Evolutionary conservation across 768 basidiomycete genomes (phyloP), one percentile per base, ranked within the genome.

Genomic region (Roridomyces roridus): DNA sequence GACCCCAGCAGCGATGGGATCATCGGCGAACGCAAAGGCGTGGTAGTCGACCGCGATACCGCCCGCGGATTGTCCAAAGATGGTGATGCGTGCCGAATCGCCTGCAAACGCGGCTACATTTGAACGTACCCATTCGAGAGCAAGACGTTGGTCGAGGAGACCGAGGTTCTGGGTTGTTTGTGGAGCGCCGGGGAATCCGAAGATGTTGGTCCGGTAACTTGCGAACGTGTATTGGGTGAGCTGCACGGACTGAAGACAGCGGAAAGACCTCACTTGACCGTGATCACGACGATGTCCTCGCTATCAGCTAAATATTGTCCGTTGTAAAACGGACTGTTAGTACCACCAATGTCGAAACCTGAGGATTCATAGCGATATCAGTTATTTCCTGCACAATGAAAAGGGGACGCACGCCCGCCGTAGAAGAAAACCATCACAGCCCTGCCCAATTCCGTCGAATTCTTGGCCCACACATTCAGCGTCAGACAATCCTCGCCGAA

Each of bases 381-480:
- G 17, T 20, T 24, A 41, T 28, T 42, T 51, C 5, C 21, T 20
- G 25, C 21, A 24, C 44, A 44, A 26, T 25, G n/a, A 20, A 25
- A 15, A 20, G 31, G 31, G 31, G 20, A 36, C 54, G 9, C 54
- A 55, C 54, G 41, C 41, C 54, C 54, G 26, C 54, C 54, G 28
- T 55, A 48, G 35, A 55, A 55, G 46, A 55, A 55, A 37, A 55
- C 54, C 46, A 55, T 47, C 39, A 55, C 54, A 47, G 45, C 37
- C 41, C 48, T 55, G 25, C 35, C 10, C 23, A 21, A 23, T 21
- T 29, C 37, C 21, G 36, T 54, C 45, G 37, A 37, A 4, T 46
- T 46, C 43, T 55, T 55, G 8, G 46, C 9, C 54, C 54, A 55
- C 31, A 55, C 28, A 31, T 55, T 55, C 46, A 55, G 26, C 37